Base-by-base conservation (phyloP, 768 basidiomycete genomes). In the Leccinellum albellum region DNA sequence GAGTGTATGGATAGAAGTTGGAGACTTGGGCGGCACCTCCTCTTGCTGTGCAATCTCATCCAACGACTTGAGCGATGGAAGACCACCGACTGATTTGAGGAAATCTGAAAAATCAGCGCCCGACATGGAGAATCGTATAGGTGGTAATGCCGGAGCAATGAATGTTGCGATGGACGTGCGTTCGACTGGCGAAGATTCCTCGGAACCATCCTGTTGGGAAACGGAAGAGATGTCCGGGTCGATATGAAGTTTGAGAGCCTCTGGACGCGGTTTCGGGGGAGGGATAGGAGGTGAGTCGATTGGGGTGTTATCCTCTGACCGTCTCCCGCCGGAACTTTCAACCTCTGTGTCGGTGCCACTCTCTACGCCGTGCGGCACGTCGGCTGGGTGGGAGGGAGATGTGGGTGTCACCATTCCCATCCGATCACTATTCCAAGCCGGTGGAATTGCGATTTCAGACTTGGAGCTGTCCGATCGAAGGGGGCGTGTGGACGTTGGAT, bases 111-210 rank as follows among this genome's bases (percentile, higher is more conserved):
- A 94, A 69, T 96, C 94, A 0, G 84, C 77, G 47, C 85, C 82
- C 57, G 84, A 88, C 75, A 96, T 80, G 15, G 94, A 95, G 70
- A 96, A 88, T n/a, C 91, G 85, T 65, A 96, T 94, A 0, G 91
- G 91, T 3, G 93, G 93, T 28, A 94, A 76, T 3, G 91, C 89
- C 37, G 94, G 93, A 0, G 91, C 89, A 50, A 92, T 90, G 69
- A 88, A 89, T 20, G 91, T 91, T 6, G 88, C 77, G 64, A 81
- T 82, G 8, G 87, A 85, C 12, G 81, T 84, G 44, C 79, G 81
- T 66, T 89, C 83, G 29, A 89, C 82, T 0, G 85, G 82, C 2
- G 84, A 82, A 12, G 82, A 82, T 61, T 88, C 87, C 21, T 82
- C 79, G 3, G 76, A 78, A 50, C 70, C 71, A 51, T 79, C 77